Evolutionary conservation across 2,329 filamentous ascomycete genomes (phyloP).

Genomic region (Hypoxylon sp.): DNA sequence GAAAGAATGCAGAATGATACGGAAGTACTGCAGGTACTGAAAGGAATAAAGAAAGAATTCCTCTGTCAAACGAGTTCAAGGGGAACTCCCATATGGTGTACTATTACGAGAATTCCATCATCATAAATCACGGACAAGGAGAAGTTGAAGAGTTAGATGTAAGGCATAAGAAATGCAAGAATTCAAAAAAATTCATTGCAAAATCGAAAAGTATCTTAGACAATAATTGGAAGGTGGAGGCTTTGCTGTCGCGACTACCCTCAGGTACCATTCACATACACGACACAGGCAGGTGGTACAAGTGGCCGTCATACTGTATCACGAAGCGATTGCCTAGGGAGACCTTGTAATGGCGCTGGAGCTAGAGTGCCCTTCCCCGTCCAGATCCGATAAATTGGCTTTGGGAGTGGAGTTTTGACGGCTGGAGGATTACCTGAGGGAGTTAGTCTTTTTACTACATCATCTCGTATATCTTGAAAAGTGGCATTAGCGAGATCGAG

Average conservation of each 20-base stretch:
- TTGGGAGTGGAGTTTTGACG: slow-evolving; percentile 22
- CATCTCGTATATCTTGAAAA: slow-evolving; percentile 23
- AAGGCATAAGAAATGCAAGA: slow-evolving; percentile 10
- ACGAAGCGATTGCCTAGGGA: slow-evolving; percentile 8
- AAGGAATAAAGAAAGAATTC: not conserved
- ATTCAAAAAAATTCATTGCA: not conserved
- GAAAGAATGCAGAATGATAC: slow-evolving; percentile 1
- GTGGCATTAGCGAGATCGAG: not conserved
- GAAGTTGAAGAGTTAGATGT: slow-evolving; percentile 1
- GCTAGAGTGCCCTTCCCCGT: slow-evolving; percentile 14
- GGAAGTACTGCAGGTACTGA: not conserved
- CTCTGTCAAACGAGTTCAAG: slow-evolving; percentile 12
- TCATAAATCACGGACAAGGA: slow-evolving; percentile 22
- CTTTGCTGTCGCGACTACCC: slow-evolving; percentile 25
- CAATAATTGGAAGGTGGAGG: slow-evolving; percentile 13
- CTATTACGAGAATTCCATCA: slow-evolving; percentile 17
- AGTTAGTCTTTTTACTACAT: slow-evolving; percentile 15
- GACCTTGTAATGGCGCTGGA: slow-evolving; percentile 10
- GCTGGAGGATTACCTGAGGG: slow-evolving; percentile 10
- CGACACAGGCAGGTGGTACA: not conserved
- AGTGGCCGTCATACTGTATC: too few relatives aligned
- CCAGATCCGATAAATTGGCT: slow-evolving; percentile 14
- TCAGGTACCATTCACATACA: slow-evolving; percentile 4
- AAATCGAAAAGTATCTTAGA: slow-evolving; percentile 1
- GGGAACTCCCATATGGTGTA: slow-evolving; percentile 20